Evolutionary conservation across 2,329 filamentous ascomycete species (phyloP).

Genomic region (Ceratocystis harringtonii): DNA sequence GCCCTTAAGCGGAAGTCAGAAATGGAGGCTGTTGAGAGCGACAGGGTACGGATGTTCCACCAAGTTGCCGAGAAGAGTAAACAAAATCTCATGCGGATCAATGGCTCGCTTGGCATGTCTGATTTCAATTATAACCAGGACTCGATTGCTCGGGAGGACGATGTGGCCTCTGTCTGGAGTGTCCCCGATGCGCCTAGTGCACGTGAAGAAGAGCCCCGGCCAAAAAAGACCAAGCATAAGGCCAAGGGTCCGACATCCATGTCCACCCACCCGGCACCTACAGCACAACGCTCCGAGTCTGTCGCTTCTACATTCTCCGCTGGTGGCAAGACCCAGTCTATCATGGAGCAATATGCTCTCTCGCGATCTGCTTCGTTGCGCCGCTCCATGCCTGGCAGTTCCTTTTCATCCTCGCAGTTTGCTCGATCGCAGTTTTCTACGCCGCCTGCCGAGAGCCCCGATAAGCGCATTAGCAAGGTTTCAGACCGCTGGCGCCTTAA

Average conservation of each 20-base stretch:
- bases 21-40: conserved; percentile 13
- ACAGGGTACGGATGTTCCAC: conserved; percentile 13
- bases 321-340: conserved; percentile 16
- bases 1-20: conserved; percentile 8
- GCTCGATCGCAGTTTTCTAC: conserved; percentile 15
- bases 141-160: conserved; percentile 24
- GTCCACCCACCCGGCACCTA: conserved; percentile 8
- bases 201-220: background rate
- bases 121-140: background rate
- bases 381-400: conserved; percentile 20
- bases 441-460: conserved; percentile 7
- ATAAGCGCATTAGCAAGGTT: conserved; percentile 25
- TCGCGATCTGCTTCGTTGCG: conserved; percentile 11
- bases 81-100: conserved; percentile 25
- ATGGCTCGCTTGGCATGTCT: conserved; percentile 23
- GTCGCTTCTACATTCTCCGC: conserved; percentile 15
- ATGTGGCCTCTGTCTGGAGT: conserved; percentile 15
- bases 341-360: conserved; percentile 15
- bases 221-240: conserved; percentile 12
- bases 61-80: conserved; percentile 17
- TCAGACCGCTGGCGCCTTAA: conserved; percentile 34
- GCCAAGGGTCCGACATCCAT: conserved; percentile 2
- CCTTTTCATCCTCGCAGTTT: conserved; percentile 15
- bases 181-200: conserved; percentile 13
- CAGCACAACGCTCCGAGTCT: conserved; percentile 9